Evolutionary conservation across 768 basidiomycete genomes (phyloP).

Genomic region (Lyophyllum shimeji): DNA sequence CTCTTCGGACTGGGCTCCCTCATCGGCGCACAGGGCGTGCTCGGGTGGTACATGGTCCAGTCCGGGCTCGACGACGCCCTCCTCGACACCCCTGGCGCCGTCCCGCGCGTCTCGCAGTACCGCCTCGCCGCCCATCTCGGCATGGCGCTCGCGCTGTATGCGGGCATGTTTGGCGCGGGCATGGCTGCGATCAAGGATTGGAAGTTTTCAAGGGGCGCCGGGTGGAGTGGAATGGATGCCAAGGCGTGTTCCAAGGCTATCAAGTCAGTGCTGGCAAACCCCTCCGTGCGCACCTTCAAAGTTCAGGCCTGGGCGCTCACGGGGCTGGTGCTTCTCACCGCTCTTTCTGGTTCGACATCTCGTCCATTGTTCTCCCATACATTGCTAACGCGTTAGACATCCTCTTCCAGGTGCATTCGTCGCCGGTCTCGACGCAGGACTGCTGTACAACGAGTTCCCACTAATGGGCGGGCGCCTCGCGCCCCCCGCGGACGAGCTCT

Average conservation of each 20-base stretch:
- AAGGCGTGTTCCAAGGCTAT: constrained; percentile 28
- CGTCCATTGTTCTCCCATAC: background rate
- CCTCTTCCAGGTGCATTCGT: constrained; percentile 86
- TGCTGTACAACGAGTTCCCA: constrained; percentile 98
- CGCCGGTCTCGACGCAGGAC: constrained; percentile 93
- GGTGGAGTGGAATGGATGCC: constrained; percentile 56
- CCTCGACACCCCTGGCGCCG: constrained; percentile 76
- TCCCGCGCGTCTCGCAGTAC: constrained; percentile 96
- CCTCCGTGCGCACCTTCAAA: constrained; percentile 57
- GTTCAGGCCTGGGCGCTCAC: constrained; percentile 60
- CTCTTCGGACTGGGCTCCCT: constrained; percentile 74
- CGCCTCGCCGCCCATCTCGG: constrained; percentile 92
- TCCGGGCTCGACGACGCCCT: constrained; percentile 87
- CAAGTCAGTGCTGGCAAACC: constrained; percentile 51
- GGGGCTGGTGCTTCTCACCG: constrained; percentile 86
- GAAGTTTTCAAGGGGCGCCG: constrained; percentile 58
- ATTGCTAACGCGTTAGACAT: background rate
- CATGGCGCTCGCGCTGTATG: constrained; percentile 89
- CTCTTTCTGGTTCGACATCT: constrained; percentile 79
- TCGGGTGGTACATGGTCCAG: constrained; percentile 99
- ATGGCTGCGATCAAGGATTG: constrained; percentile 77
- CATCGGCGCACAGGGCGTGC: constrained; percentile 86
- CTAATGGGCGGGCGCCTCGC: constrained; percentile 87
- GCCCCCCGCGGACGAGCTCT: constrained; percentile 82
- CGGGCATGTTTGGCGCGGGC: constrained; percentile 86